Conservation (phyloP, 129 eudicot genomes). For the Arctium lappa region DNA sequence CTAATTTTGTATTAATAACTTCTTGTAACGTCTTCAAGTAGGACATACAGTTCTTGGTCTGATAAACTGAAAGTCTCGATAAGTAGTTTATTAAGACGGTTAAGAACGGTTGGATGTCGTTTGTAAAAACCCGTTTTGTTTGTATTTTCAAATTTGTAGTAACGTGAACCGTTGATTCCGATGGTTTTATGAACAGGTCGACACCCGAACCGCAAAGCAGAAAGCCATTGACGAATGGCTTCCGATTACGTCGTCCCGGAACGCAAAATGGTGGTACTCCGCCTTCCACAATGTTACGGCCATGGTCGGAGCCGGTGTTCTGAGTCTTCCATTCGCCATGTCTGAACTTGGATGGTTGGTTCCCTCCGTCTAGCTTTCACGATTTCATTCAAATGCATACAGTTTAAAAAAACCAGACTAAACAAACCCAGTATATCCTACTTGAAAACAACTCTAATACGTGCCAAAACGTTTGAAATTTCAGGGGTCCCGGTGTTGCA, state of each 20-base stretch:
- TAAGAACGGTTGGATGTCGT: not conserved
- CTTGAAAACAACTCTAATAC: not conserved
- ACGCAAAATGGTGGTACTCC: constrained; percentile 66
- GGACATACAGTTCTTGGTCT: not conserved
- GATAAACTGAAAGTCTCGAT: no score
- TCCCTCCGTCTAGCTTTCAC: not conserved
- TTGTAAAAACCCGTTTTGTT: not conserved
- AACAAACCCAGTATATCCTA: not conserved
- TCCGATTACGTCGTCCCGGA: constrained; percentile 45
- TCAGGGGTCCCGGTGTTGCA: constrained; percentile 59
- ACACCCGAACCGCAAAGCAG: constrained; percentile 31
- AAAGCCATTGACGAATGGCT: constrained; percentile 58
- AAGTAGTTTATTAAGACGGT: not conserved
- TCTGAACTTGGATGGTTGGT: constrained; percentile 61
- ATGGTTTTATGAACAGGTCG: constrained; percentile 28
- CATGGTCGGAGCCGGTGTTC: constrained; percentile 68
- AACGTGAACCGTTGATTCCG: not conserved
- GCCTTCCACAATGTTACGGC: constrained; percentile 68
- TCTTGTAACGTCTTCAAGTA: not conserved
- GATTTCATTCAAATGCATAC: not conserved
- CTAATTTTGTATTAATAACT: no score
- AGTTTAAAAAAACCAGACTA: not conserved
- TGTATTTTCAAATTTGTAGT: not conserved
- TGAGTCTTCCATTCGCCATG: constrained; percentile 69
- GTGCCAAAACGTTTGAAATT: not conserved